Percentiles rank a stretch among this genome's conserved stretches.
Conservation (phyloP, 768 basidiomycete species). For the Leccinellum rugosiceps region DNA sequence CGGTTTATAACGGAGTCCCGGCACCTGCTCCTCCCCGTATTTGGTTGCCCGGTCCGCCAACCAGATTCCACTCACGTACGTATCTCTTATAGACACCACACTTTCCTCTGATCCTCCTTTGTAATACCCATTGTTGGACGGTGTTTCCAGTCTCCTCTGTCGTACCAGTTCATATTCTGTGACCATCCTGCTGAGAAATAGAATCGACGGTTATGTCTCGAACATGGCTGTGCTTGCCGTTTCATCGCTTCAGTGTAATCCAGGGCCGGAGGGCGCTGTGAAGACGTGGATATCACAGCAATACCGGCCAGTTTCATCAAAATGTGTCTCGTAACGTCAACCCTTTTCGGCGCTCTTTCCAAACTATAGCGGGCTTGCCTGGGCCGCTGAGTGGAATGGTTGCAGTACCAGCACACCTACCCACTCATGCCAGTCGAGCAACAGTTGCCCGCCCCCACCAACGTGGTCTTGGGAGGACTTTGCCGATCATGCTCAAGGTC, state of each 20-base stretch:
- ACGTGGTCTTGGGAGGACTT: no score
- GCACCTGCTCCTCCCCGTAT: no score
- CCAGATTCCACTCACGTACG: no score
- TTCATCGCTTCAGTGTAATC: conserved; percentile 60
- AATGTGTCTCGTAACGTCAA: conserved; percentile 56
- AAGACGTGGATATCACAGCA: conserved; percentile 84
- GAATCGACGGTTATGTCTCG: conserved; percentile 82
- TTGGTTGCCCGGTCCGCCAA: no score
- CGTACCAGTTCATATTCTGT: conserved; percentile 66
- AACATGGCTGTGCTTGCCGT: conserved; percentile 53
- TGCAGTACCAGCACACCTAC: conserved; percentile 84
- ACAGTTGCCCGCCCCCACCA: conserved; percentile 78
- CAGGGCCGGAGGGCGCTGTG: conserved; percentile 60
- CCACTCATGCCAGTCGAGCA: conserved; percentile 75
- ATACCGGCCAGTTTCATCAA: conserved; percentile 77
- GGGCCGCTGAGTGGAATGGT: conserved; percentile 88
- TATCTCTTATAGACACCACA: no score
- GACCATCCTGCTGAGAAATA: conserved; percentile 63
- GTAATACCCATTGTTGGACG: no score
- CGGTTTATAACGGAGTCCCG: no score
- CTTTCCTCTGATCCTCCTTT: no score
- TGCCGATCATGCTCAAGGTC: conserved; percentile 47
- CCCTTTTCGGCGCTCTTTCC: background rate
- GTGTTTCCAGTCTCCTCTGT: no score
- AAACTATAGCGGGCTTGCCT: conserved; percentile 35